A percentile compares a stretch with the other conserved stretches of the same genome.
Evolutionary conservation across 2,329 filamentous ascomycete species (phyloP).

Genomic region (Onygenales sp.): DNA sequence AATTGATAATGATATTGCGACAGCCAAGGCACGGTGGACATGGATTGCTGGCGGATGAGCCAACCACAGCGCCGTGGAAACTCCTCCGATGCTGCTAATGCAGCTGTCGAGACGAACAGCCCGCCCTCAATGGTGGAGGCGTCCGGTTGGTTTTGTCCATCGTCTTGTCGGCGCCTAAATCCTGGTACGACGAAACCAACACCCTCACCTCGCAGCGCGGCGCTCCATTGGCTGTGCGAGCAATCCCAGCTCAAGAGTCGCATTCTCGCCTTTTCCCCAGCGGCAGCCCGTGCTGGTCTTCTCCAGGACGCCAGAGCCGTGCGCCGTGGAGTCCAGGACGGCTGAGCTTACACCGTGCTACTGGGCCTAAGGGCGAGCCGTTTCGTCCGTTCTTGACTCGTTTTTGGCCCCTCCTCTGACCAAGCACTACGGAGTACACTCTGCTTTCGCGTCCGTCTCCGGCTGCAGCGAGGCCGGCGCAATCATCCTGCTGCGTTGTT

Average conservation of each 20-base stretch:
- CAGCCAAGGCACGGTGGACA: too few relatives aligned
- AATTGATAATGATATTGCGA: too few relatives aligned
- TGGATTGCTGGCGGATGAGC: background rate
- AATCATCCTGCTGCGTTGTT: too few relatives aligned
- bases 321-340: too few relatives aligned
- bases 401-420: background rate
- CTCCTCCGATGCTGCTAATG: background rate
- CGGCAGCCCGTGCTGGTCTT: too few relatives aligned
- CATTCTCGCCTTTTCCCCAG: background rate
- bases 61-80: background rate
- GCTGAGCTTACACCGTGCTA: too few relatives aligned
- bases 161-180: constrained; percentile 1
- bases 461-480: background rate
- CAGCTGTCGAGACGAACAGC: background rate
- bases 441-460: background rate
- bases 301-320: too few relatives aligned
- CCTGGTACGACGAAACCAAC: background rate
- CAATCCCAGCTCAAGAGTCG: background rate
- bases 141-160: background rate
- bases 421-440: background rate
- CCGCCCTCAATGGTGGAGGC: background rate
- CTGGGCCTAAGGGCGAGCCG: too few relatives aligned
- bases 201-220: background rate
- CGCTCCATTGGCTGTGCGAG: background rate
- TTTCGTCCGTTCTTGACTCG: background rate